Conservation (phyloP, 768 basidiomycete genomes). For the Boletus bicolor region DNA sequence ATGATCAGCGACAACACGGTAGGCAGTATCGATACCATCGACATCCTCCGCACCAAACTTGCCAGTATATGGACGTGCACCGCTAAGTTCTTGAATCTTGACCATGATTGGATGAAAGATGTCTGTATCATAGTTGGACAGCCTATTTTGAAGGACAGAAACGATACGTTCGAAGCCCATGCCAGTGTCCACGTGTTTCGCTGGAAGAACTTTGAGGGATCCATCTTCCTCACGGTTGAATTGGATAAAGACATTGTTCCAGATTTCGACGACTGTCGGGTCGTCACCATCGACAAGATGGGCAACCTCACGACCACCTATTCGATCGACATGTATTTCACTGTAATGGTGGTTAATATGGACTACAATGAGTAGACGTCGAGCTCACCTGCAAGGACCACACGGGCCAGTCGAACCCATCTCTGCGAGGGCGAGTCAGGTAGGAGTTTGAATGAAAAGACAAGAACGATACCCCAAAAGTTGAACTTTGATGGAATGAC, state of each 20-base stretch:
- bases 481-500: slow-evolving; percentile 96
- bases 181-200: slow-evolving; percentile 96
- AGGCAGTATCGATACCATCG: slow-evolving; percentile 96
- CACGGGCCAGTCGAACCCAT: slow-evolving; percentile 99
- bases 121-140: slow-evolving; percentile 98
- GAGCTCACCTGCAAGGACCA: slow-evolving; percentile 81
- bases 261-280: slow-evolving; percentile 95
- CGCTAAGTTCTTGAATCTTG: slow-evolving; percentile 84
- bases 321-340: slow-evolving; percentile 95
- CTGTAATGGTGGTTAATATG: slow-evolving; percentile 36
- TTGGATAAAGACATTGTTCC: slow-evolving; percentile 99
- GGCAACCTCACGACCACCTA: slow-evolving; percentile 95
- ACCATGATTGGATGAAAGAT: slow-evolving; percentile 87
- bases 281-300: slow-evolving; percentile 94
- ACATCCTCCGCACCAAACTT: slow-evolving; percentile 93
- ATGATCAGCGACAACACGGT: slow-evolving; percentile 96
- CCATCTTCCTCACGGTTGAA: slow-evolving; percentile 94
- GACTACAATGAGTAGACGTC: background rate
- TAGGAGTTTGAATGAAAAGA: background rate
- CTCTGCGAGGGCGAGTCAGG: slow-evolving; percentile 48
- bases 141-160: slow-evolving; percentile 84
- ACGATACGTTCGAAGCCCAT: slow-evolving; percentile 99
- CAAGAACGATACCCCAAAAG: slow-evolving; percentile 83
- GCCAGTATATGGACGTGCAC: slow-evolving; percentile 83
- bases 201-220: slow-evolving; percentile 73